These are phyloP conservation scores for Sideroxylon spinosum DNA, from an alignment of 179 eudicot genomes.

Conservation along the genomic window DNA sequence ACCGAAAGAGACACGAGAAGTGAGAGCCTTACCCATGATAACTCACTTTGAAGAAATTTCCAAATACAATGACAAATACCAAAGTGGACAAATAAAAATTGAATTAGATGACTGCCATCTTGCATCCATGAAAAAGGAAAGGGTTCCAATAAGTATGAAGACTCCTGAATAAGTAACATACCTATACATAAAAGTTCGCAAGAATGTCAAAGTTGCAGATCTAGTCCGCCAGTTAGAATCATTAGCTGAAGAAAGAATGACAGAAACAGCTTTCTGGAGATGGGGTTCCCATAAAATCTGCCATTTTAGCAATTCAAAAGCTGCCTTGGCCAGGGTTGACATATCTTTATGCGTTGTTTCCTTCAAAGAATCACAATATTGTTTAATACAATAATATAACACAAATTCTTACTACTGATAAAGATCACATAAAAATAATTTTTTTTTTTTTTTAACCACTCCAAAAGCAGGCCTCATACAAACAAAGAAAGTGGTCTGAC, in stretches of 20 bases:
- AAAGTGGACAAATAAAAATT: not conserved
- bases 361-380: constrained; percentile 37
- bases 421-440: too few relatives aligned
- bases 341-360: constrained; percentile 93
- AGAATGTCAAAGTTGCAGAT: constrained; percentile 89
- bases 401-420: not conserved
- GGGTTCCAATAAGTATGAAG: not conserved
- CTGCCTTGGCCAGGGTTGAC: constrained; percentile 93
- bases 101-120: not conserved
- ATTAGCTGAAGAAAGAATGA: constrained; percentile 64
- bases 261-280: constrained; percentile 72
- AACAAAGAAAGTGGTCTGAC: not conserved
- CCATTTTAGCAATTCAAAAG: constrained; percentile 94
- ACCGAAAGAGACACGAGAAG: not conserved
- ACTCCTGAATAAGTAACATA: constrained; percentile 25
- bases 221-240: constrained; percentile 98
- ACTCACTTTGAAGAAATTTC: not conserved
- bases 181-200: constrained; percentile 94
- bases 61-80: constrained; percentile 1
- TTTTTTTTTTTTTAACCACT: not conserved
- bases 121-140: not conserved
- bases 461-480: not conserved
- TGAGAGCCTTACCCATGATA: not conserved
- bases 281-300: constrained; percentile 58
- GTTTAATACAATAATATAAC: constrained; percentile 8